Conservation (phyloP, 2,329 filamentous ascomycete species). For the Mycosphaerelloides madeirae region DNA sequence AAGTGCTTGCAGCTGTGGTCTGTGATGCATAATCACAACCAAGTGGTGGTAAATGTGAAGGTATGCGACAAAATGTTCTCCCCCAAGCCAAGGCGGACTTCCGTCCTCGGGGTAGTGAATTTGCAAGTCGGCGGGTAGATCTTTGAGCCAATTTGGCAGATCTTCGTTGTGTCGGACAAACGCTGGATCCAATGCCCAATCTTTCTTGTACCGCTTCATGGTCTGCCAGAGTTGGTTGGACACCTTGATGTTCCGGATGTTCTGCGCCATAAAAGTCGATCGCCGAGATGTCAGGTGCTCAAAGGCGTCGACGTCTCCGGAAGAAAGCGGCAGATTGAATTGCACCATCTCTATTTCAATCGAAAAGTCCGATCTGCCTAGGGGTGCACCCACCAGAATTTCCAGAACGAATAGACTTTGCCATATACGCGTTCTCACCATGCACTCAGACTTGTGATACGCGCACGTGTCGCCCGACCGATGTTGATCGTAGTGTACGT, state of each 20-base stretch:
- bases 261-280: constrained; percentile 73
- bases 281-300: constrained; percentile 78
- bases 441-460: constrained; percentile 66
- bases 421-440: constrained; percentile 83
- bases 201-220: constrained; percentile 68
- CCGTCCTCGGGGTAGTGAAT: constrained; percentile 74
- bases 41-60: constrained; percentile 86
- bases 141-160: constrained; percentile 70
- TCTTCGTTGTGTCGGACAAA: constrained; percentile 74
- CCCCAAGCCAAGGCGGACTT: constrained; percentile 69
- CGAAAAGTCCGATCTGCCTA: constrained; percentile 72
- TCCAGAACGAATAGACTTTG: constrained; percentile 82
- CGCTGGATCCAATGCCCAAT: constrained; percentile 82
- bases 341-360: constrained; percentile 74
- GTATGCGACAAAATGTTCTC: constrained; percentile 83
- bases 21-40: constrained; percentile 77
- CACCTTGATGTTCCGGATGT: constrained; percentile 70
- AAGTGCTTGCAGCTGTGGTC: constrained; percentile 72
- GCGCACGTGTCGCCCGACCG: constrained; percentile 65
- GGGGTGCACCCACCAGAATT: constrained; percentile 86
- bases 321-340: constrained; percentile 60
- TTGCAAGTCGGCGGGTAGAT: constrained; percentile 72
- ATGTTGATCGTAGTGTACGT: constrained; percentile 81
- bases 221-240: constrained; percentile 72
- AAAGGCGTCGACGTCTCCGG: constrained; percentile 64